These are phyloP conservation scores for Pogostemon cablin DNA, from an alignment of 257 asterid species.

Conservation along the genomic window DNA sequence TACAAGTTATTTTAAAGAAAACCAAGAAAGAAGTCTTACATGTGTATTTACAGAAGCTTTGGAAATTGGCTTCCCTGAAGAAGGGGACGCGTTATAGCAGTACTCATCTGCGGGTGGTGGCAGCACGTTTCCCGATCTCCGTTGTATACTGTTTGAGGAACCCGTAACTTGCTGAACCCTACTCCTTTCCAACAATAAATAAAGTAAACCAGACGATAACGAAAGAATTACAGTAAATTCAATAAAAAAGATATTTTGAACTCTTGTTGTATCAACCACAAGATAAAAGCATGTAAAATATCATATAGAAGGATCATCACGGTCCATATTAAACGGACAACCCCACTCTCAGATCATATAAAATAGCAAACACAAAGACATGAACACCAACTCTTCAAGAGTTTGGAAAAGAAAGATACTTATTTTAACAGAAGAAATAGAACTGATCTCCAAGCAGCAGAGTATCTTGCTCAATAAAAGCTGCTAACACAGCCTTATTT, in stretches of 20 bases:
- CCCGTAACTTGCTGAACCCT: slow-evolving; percentile 83
- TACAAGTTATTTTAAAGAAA: slow-evolving; percentile 18
- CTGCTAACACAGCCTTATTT: not conserved
- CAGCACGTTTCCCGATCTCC: slow-evolving; percentile 72
- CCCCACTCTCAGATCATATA: too few species aligned
- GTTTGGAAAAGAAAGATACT: not conserved
- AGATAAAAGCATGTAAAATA: not conserved
- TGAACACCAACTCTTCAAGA: not conserved
- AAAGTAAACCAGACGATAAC: slow-evolving; percentile 40
- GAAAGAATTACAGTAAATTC: slow-evolving; percentile 17
- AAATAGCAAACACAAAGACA: slow-evolving; percentile 12
- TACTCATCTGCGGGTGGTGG: slow-evolving; percentile 92
- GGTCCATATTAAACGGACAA: not conserved
- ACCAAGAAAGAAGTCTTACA: slow-evolving; percentile 54
- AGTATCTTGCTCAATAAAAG: not conserved
- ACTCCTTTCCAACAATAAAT: slow-evolving; percentile 60
- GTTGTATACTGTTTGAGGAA: slow-evolving; percentile 60
- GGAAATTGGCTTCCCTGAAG: slow-evolving; percentile 61
- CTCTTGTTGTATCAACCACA: not conserved
- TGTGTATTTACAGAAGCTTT: slow-evolving; percentile 61
- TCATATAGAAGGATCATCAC: slow-evolving; percentile 1
- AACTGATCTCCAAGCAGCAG: slow-evolving; percentile 2
- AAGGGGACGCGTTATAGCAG: slow-evolving; percentile 55
- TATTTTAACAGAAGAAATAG: not conserved
- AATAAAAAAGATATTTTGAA: slow-evolving; percentile 2